Percentiles rank a stretch among this genome's conserved stretches.
Evolutionary conservation across 768 basidiomycete species (phyloP).

Genomic region (Lanmaoa pseudosensibilis): DNA sequence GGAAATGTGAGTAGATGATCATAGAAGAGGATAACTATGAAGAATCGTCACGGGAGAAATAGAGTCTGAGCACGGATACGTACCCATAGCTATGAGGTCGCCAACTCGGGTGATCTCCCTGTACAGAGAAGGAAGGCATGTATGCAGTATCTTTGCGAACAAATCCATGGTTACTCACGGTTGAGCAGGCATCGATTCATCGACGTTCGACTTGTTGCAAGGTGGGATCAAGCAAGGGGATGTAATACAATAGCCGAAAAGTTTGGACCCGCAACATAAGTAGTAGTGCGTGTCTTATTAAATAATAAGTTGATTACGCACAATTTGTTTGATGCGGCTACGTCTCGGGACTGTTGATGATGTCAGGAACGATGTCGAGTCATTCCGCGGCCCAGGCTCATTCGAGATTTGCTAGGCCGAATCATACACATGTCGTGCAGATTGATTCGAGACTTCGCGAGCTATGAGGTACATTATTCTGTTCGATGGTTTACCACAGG

Average conservation of each 20-base stretch:
- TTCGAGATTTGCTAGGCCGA: neutral
- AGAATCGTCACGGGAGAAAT: neutral
- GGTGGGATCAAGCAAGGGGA: neutral
- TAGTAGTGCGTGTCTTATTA: neutral
- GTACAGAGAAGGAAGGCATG: neutral
- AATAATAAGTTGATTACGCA: too few species aligned
- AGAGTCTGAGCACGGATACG: neutral
- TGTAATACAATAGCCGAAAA: neutral
- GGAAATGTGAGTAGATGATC: conserved; percentile 48
- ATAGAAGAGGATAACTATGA: conserved; percentile 37
- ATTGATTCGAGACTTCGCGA: neutral
- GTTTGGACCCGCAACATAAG: neutral
- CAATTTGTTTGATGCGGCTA: too few species aligned
- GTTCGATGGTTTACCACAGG: neutral
- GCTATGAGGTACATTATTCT: neutral
- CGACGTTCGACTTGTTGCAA: neutral
- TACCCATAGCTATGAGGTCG: conserved; percentile 6
- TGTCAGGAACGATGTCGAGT: too few species aligned
- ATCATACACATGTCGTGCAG: neutral
- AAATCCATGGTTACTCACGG: conserved; percentile 1
- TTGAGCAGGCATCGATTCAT: conserved; percentile 5
- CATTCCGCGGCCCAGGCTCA: neutral
- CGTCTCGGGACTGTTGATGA: too few species aligned
- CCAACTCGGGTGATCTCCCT: neutral
- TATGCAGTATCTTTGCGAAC: too few species aligned